These are phyloP conservation scores for Malassezia caprae DNA, from an alignment of 1,284 basidiomycete genomes.

Conservation along the genomic window DNA sequence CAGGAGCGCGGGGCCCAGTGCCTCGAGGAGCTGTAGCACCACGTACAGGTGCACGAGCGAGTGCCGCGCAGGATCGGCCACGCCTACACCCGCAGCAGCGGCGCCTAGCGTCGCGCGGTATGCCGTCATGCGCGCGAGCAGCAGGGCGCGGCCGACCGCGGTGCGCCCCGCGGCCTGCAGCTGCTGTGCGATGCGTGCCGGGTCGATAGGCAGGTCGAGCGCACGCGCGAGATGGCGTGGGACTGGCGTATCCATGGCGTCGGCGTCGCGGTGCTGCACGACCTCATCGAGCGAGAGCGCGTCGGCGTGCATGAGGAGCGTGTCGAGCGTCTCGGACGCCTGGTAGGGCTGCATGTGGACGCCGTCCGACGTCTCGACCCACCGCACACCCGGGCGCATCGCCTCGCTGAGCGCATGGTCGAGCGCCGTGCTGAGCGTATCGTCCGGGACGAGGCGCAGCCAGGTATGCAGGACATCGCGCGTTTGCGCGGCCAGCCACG, in stretches of 20 bases:
- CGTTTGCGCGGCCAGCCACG: constrained; percentile 14
- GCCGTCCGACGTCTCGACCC: neutral
- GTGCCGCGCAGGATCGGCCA: neutral
- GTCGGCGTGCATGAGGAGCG: neutral
- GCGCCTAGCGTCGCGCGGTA: constrained; percentile 25
- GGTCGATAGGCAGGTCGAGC: constrained; percentile 24
- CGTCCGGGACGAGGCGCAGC: constrained; percentile 23
- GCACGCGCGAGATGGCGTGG: constrained; percentile 15
- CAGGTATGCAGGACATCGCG: constrained; percentile 28
- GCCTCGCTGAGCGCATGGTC: neutral
- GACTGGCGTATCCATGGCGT: neutral
- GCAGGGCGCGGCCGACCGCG: constrained; percentile 21
- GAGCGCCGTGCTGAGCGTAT: constrained; percentile 12
- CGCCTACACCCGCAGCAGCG: constrained; percentile 5
- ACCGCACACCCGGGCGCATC: neutral
- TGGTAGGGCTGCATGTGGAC: neutral
- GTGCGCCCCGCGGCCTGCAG: constrained; percentile 20
- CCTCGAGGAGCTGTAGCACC: constrained; percentile 34
- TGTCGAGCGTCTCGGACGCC: neutral
- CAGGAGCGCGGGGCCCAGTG: constrained; percentile 32
- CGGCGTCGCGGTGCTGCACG: neutral
- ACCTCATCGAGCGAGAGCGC: neutral
- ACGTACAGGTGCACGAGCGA: constrained; percentile 5
- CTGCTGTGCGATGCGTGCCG: constrained; percentile 20
- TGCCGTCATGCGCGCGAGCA: constrained; percentile 21